Percentiles rank a stretch among this genome's conserved stretches.
phyloP scores from a whole-genome alignment of 495 filamentous ascomycete species.

The Barbatosphaeria neglecta region DNA sequence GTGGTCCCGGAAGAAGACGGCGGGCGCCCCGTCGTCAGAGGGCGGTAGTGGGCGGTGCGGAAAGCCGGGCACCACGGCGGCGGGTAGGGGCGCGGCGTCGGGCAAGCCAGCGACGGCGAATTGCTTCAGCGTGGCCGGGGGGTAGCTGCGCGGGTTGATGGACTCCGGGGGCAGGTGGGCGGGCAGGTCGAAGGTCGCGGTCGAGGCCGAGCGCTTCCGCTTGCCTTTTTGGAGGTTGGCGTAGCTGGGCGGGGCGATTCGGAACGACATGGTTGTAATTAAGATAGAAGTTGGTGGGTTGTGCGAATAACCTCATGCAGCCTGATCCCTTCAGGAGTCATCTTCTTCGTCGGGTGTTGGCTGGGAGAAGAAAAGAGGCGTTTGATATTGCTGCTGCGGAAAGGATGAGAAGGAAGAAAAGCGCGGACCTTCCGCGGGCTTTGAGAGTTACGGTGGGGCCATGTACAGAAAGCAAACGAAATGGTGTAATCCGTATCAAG shows the following conservation, averaged over 20 bases:
- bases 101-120: slow-evolving; percentile 26
- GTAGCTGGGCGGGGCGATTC: not conserved
- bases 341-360: no score
- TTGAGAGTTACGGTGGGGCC: no score
- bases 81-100: slow-evolving; percentile 21
- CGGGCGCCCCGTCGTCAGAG: no score
- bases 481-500: no score
- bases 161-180: slow-evolving; percentile 16
- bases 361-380: no score
- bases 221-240: slow-evolving; percentile 10
- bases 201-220: slow-evolving; percentile 11
- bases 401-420: no score
- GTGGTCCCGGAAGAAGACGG: not conserved
- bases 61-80: slow-evolving; percentile 21
- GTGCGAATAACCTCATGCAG: no score
- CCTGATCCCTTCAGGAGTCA: no score
- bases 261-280: not conserved
- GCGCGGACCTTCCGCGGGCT: no score
- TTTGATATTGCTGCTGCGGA: no score
- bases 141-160: slow-evolving; percentile 36
- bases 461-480: no score
- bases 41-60: slow-evolving; percentile 20
- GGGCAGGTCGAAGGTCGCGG: not conserved
- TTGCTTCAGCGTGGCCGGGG: slow-evolving; percentile 26
- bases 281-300: not conserved